Evolutionary conservation across 768 basidiomycete species (phyloP), one percentile per base, ranked within the genome.

Genomic region (Gautieria morchelliformis): DNA sequence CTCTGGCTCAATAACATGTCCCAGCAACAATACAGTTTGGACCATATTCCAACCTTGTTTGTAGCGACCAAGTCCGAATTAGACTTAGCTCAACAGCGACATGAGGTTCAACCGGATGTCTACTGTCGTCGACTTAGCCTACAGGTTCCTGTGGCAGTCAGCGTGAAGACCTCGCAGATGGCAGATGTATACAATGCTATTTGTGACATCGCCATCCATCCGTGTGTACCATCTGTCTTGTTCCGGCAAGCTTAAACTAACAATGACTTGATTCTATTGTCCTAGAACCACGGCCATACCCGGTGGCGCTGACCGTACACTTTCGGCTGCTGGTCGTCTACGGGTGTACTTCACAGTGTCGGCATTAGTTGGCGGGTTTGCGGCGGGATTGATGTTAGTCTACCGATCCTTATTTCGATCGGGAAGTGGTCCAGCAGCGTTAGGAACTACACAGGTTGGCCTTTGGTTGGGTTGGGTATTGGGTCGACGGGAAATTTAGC

Each of bases 51-150:
- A 24, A 93, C 90, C 11, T 72, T 98, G 39, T 97, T 98, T 69
- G 93, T 99, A 24, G 95, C 95, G n/a, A 98, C 95, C 40, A 99
- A 99, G 72, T 94, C 93, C 6, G 95, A 99, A 69, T 80, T 96
- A 27, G 95, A 99, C 70, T 83, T 99, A 51, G 95, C 95, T 11
- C 81, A 94, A 63, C 95, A 96, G 88, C 78, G 95, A 68, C 95
- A 97, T 68, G 95, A 99, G 75, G 94, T 98, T 20, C 95, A 99
- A 66, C 95, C 95, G 39, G 95, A 98, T 66, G 92, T 94, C 12
- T 99, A 99, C 67, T 95, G 93, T 68, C 77, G 93, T 67, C 78
- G 92, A 59, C 71, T 97, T 52, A 82, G 84, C 9, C 75, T 99
- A n/a, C 90, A 88, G 61, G 92, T 95, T 5, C 95, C 95, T 27